A percentile compares a stretch with the other conserved stretches of the same genome.
These are phyloP conservation scores for Dactylellina haptotyla DNA, from an alignment of 2,329 filamentous ascomycete species.

Conservation along the genomic window DNA sequence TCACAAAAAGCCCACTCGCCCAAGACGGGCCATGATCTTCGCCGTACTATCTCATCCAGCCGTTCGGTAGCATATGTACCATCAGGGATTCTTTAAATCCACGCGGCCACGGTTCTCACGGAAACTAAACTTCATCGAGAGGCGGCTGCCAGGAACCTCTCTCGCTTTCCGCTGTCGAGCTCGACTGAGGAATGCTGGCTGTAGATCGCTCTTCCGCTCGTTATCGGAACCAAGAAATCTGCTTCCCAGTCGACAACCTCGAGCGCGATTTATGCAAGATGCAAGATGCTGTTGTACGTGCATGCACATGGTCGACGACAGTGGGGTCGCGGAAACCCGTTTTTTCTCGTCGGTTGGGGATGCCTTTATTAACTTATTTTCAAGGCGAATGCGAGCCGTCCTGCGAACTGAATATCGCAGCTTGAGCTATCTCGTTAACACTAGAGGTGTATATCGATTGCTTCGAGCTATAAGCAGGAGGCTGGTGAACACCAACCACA, in stretches of 20 bases:
- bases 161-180: conserved; percentile 12
- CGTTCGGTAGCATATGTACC: not conserved
- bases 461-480: not conserved
- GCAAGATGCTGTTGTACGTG: conserved; percentile 32
- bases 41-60: conserved; percentile 6
- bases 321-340: not conserved
- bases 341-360: conserved; percentile 4
- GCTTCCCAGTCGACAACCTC: conserved; percentile 5
- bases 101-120: conserved; percentile 47
- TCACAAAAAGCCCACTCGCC: conserved; percentile 8
- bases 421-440: not conserved
- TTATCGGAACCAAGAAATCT: conserved; percentile 22
- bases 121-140: conserved; percentile 39
- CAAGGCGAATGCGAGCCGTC: too few species aligned
- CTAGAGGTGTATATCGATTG: too few species aligned
- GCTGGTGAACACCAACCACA: not conserved
- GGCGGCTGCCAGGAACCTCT: not conserved
- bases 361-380: conserved; percentile 5
- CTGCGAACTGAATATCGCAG: not conserved
- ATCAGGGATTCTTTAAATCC: conserved; percentile 23
- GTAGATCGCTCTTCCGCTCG: conserved; percentile 13
- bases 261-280: conserved; percentile 33
- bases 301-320: too few species aligned
- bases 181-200: conserved; percentile 19
- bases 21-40: conserved; percentile 12